A percentile compares a stretch with the other conserved stretches of the same genome.
Conservation (phyloP, 495 filamentous ascomycete genomes). For the Bacidia rubella region DNA sequence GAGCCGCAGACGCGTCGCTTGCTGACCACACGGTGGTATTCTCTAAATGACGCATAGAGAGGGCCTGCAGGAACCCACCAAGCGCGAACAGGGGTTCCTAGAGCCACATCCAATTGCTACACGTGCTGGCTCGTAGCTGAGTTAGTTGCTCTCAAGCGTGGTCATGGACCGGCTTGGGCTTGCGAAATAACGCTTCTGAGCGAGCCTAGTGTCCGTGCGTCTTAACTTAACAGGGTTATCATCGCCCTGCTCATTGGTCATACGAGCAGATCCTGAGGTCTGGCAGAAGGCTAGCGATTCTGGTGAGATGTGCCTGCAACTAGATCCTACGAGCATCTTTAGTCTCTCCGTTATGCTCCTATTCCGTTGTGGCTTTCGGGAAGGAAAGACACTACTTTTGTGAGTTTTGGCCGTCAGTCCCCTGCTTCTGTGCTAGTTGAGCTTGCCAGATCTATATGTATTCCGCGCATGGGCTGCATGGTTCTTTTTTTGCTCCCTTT, state of each 20-base stretch:
- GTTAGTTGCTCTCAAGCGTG: background rate
- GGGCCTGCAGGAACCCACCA: conserved; percentile 1
- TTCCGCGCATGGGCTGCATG: background rate
- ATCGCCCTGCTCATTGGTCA: background rate
- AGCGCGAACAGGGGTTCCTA: background rate
- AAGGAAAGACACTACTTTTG: background rate
- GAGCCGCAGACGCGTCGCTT: background rate
- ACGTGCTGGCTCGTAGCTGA: background rate
- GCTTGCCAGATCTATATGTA: background rate
- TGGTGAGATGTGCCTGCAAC: background rate
- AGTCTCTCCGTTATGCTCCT: background rate
- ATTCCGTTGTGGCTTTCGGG: background rate
- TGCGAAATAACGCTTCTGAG: background rate
- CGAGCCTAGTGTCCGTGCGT: background rate
- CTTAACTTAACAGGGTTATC: background rate
- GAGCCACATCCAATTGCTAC: background rate
- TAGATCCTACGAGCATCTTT: background rate
- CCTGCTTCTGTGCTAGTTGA: background rate
- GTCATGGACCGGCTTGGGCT: background rate
- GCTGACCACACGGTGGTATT: background rate
- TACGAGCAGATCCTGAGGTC: background rate
- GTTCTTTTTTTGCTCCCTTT: background rate
- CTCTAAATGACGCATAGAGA: background rate
- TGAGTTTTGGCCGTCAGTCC: background rate
- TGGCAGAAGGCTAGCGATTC: background rate